phyloP scores from a whole-genome alignment of 2,329 filamentous ascomycete genomes.

The Alternaria alternata region DNA sequence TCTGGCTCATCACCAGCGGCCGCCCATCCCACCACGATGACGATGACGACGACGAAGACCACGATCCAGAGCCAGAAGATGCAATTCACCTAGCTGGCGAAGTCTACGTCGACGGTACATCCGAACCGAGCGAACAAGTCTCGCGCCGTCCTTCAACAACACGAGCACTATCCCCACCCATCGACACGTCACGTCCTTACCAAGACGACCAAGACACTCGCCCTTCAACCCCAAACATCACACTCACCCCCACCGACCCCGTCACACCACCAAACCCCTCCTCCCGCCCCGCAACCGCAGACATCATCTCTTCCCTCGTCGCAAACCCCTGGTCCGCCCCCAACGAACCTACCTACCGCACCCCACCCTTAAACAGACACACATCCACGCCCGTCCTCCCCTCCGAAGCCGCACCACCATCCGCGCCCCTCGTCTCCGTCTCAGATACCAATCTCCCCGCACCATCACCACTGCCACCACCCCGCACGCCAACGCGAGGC shows the following conservation, averaged over 20 bases:
- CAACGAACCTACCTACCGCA: constrained; percentile 6
- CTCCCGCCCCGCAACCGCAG: constrained; percentile 15
- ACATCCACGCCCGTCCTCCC: constrained; percentile 43
- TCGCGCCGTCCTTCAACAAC: constrained; percentile 34
- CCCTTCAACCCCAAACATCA: constrained; percentile 39
- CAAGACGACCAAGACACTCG: constrained; percentile 21
- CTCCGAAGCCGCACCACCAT: constrained; percentile 32
- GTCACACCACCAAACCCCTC: constrained; percentile 15
- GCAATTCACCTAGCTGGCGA: constrained; percentile 54
- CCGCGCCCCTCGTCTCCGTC: constrained; percentile 18
- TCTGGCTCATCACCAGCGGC: constrained; percentile 96
- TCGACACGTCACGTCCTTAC: constrained; percentile 34
- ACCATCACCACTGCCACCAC: background rate
- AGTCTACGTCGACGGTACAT: constrained; percentile 41
- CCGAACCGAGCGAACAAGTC: constrained; percentile 18
- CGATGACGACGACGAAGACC: constrained; percentile 65
- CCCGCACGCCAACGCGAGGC: constrained; percentile 18
- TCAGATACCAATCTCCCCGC: constrained; percentile 28
- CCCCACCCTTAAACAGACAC: constrained; percentile 27
- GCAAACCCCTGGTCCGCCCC: constrained; percentile 42
- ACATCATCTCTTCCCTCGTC: constrained; percentile 33
- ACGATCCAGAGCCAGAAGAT: constrained; percentile 52
- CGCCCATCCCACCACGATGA: constrained; percentile 57
- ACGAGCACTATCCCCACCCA: constrained; percentile 33
- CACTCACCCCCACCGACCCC: constrained; percentile 26